Base-by-base conservation (phyloP, 192 early-diverging fungal genomes). In the Chytriomyces hyalinus region DNA sequence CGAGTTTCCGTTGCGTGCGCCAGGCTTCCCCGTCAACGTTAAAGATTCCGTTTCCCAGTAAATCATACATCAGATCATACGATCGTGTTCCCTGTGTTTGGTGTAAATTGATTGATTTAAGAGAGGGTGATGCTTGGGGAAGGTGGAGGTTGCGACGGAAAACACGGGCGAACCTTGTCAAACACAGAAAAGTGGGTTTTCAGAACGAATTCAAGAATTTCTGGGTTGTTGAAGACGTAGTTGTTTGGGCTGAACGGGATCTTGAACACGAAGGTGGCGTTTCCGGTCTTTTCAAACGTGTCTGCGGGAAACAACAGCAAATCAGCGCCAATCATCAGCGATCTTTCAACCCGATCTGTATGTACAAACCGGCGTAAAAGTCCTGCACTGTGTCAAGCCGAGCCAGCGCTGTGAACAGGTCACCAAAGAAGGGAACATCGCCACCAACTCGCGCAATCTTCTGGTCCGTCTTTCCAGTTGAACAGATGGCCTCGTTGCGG, bases 1-100 rank as follows among this genome's bases (percentile, higher is more conserved):
- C 78, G 6, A 71, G 79, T 65, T 93, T 92, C 36, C 91, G 81
- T 24, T 91, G 90, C 3, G 73, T 76, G 28, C 82, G 82, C 91
- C 92, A 93, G 53, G 85, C 84, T 45, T 85, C 74, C 49, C 85
- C 80, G 47, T 45, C 5, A n/a, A 20, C 43, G 47, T 36, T 28
- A 59, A 83, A 67, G 44, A 67, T 57, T n/a, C 15, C 15, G 53
- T 36, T 36, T 36, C 36, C 53, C 53, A 13, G 48, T 10, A 71
- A 51, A 17, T 51, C 70, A 36, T 51, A 44, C 9, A 59, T 11
- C 4, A 24, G 9, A 17, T 51, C 50, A 13, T 43, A n/a, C 10
- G 43, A 71, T 36, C 20, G 2, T 8, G 51, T 11, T 28, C 70
- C 48, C 67, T 68, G 67, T n/a, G 17, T n/a, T 15, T 11, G 45